Percentiles rank a stretch among this genome's conserved stretches.
Evolutionary conservation across 108 stramenopile species (phyloP).

Genomic region (Asterionellopsis glacialis): DNA sequence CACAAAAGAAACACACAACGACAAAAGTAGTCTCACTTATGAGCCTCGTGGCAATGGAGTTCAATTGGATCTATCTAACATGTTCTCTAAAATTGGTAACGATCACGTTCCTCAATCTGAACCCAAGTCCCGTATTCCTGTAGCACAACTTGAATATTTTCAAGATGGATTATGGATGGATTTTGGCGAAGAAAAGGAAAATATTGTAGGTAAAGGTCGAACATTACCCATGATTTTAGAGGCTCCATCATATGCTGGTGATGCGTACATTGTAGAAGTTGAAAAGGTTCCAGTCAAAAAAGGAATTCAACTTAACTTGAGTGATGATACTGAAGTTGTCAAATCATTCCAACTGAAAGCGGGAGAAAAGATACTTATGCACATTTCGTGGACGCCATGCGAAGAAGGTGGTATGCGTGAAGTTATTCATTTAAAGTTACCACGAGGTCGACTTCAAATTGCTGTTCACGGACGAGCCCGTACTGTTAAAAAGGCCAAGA

Average conservation of each 20-base stretch:
- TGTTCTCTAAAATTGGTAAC: constrained; percentile 16
- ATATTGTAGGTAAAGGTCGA: constrained; percentile 12
- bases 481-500: neutral
- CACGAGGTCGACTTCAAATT: constrained; percentile 11
- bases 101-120: neutral
- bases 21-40: neutral
- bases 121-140: neutral
- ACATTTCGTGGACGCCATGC: constrained; percentile 19
- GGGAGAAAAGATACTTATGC: constrained; percentile 5
- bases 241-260: neutral
- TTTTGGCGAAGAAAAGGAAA: constrained; percentile 17
- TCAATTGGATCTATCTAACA: constrained; percentile 22
- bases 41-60: constrained; percentile 14
- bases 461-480: constrained; percentile 14
- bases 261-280: constrained; percentile 6
- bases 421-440: constrained; percentile 15
- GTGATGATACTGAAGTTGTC: neutral
- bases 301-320: constrained; percentile 11
- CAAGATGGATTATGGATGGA: neutral
- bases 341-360: neutral
- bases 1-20: too few relatives aligned
- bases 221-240: constrained; percentile 14
- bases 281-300: constrained; percentile 19
- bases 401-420: constrained; percentile 19
- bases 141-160: neutral